phyloP scores from a whole-genome alignment of 352 stramenopile species.

The Globisporangium polare region DNA sequence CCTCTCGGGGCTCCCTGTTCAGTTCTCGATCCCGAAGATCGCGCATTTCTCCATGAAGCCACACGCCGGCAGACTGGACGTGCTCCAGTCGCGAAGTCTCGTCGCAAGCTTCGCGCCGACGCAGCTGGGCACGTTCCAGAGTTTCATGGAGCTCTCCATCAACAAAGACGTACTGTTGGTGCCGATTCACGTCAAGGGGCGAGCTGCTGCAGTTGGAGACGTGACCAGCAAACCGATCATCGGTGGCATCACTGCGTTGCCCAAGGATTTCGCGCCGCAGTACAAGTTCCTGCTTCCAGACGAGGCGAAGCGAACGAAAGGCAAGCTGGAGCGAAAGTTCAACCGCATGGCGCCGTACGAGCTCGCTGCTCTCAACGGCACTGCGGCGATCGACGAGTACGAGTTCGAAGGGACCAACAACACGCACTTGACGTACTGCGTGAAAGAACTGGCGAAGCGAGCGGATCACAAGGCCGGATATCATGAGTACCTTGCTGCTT shows the following conservation, averaged over 20 bases:
- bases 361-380: conserved; percentile 55
- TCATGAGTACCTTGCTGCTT: conserved; percentile 56
- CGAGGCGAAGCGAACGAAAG: conserved; percentile 59
- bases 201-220: conserved; percentile 50
- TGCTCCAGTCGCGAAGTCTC: conserved; percentile 85
- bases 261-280: conserved; percentile 80
- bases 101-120: conserved; percentile 87
- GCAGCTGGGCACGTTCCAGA: conserved; percentile 80
- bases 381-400: conserved; percentile 70
- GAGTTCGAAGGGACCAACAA: conserved; percentile 84
- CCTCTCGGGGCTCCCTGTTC: conserved; percentile 53
- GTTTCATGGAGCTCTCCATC: conserved; percentile 34
- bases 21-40: conserved; percentile 56
- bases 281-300: conserved; percentile 89
- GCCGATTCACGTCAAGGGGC: conserved; percentile 60
- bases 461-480: conserved; percentile 68
- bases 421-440: conserved; percentile 82
- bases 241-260: conserved; percentile 62
- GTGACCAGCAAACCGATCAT: conserved; percentile 29
- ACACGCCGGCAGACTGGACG: conserved; percentile 60
- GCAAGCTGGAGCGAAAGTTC: conserved; percentile 42
- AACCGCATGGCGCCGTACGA: conserved; percentile 64
- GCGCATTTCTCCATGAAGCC: conserved; percentile 82
- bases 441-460: conserved; percentile 71
- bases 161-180: conserved; percentile 48